Base-by-base conservation (phyloP, 768 basidiomycete genomes). In the Daedaleopsis nitida region DNA sequence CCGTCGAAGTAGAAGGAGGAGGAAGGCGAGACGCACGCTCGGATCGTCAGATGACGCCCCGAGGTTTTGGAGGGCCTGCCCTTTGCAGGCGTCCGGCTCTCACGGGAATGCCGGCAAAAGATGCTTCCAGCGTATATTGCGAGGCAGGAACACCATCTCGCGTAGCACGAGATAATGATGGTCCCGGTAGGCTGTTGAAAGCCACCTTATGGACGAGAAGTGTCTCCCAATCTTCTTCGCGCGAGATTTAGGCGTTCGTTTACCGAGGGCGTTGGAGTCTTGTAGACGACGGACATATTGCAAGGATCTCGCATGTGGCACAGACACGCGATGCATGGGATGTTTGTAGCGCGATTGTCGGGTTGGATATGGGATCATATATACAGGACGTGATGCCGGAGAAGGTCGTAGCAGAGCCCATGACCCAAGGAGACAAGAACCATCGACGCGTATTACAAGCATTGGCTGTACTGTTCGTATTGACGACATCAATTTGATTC, bases 391-490 rank as follows among this genome's bases (percentile, higher is more conserved):
- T 27, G 4, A 32, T 32, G 27, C 27, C 27, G 27, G n/a, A 32
- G 27, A 32, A 32, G 27, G 27, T 32, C 7, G 27, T 7, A 32
- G 27, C 27, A 32, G 27, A 32, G 27, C 27, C 27, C 27, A 32
- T 32, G 7, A 32, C 27, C 27, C 27, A 32, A 32, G 27, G 27
- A 32, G 27, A 32, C 27, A 32, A 32, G 27, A 7, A 7, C 3
- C 27, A 3, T 32, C 27, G 7, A 13, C 56, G 45, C 49, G n/a
- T 49, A 14, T 63, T 45, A 70, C 55, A 74, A 56, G 58, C 75
- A 76, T 63, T 76, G 75, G 59, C 73, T 74, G 68, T 74, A 76
- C 75, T 76, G 66, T 54, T 63, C 13, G 38, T 19, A 16, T 21
- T 24, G 42, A 48, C 32, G 43, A 12, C 13, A 48, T 55, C 44